These are phyloP conservation scores for Chlorophyllum brunneum DNA, from an alignment of 768 basidiomycete genomes.

Conservation along the genomic window DNA sequence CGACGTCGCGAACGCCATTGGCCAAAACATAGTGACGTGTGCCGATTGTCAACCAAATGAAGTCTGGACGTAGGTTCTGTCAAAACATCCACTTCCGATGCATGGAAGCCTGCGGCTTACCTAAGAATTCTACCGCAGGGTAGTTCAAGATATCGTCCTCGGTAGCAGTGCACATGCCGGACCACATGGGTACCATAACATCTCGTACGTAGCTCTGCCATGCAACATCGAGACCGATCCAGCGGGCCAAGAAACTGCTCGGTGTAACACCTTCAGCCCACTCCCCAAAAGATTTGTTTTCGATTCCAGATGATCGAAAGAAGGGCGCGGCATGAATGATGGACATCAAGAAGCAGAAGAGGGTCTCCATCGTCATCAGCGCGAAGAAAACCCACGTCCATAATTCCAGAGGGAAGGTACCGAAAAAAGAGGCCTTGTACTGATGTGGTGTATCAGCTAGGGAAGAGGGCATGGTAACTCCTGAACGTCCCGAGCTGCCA, in stretches of 20 bases:
- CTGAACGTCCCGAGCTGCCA: constrained; percentile 52
- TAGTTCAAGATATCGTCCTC: constrained; percentile 49
- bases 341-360: constrained; percentile 44
- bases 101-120: constrained; percentile 33
- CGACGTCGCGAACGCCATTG: constrained; percentile 58
- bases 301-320: constrained; percentile 24
- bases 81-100: neutral
- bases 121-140: constrained; percentile 63
- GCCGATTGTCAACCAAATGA: constrained; percentile 63
- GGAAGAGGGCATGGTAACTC: constrained; percentile 46
- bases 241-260: constrained; percentile 32
- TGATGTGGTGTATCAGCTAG: constrained; percentile 12
- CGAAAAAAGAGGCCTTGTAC: constrained; percentile 4
- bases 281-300: constrained; percentile 40
- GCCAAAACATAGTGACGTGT: constrained; percentile 66
- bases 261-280: constrained; percentile 47
- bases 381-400: constrained; percentile 36
- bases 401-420: constrained; percentile 15
- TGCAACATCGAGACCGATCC: constrained; percentile 41
- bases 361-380: constrained; percentile 37
- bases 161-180: constrained; percentile 68
- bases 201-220: constrained; percentile 52
- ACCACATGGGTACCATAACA: constrained; percentile 63
- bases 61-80: constrained; percentile 39
- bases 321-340: constrained; percentile 40